Evolutionary conservation across 495 filamentous ascomycete species (phyloP), one percentile per base, ranked within the genome.

Genomic region (Symbiotaphrina buchneri): DNA sequence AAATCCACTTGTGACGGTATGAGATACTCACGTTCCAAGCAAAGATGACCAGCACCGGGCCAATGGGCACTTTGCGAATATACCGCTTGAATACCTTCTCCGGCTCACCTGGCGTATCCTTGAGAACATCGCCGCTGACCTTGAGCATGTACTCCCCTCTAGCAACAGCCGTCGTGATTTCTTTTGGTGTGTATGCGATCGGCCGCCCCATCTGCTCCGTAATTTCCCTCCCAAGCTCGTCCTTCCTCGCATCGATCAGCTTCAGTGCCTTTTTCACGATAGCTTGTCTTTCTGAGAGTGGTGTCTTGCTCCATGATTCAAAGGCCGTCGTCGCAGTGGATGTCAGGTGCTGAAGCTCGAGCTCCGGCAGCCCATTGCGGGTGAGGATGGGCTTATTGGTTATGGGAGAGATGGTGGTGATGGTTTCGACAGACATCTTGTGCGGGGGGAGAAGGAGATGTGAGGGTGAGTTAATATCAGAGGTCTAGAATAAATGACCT

Each of bases 141-240:
- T 75, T 78, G 26, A 85, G 51, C 22, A 93, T 53, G 47, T 87
- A 84, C 40, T 85, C 65, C 31, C 69, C 78, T 39, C 84, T 61
- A 46, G 69, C 74, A 25, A 81, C 63, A 5, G 84, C 81, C 10
- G 84, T 94, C 17, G 61, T 52, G 37, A 94, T 59, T 51, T 94
- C 84, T 41, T 67, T 78, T 11, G 61, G 62, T 0, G 77, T 74
- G 44, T 87, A 93, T 8, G 74, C 66, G 32, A 91, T 87, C 11
- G 84, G 84, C 10, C 84, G 63, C 31, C 84, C 84, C 84, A 94
- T 93, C 54, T 94, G 81, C 52, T 84, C 73, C 0, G 81, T 91
- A 22, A 94, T 50, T 46, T 91, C 83, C 34, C 57, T 60, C 3
- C 71, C 80, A n/a, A 94, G 53, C 16, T 69, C 73, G 74, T 92